Conservation (phyloP, 1,139 yeast species). For the Nakaseomyces uthaithaninus region DNA sequence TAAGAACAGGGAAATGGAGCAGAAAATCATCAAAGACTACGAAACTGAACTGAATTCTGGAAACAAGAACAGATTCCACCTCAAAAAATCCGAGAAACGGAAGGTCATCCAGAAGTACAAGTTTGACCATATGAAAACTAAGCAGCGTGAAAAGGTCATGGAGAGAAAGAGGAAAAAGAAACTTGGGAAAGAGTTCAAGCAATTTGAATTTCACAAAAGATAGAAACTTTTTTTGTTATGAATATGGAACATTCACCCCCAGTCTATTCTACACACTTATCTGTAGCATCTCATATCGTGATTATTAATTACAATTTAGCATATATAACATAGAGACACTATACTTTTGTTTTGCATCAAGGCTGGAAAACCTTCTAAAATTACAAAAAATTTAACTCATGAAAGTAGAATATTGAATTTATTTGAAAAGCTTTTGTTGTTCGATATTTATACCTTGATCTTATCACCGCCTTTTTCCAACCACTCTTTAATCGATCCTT, state of each 20-base stretch:
- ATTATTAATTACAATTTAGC: too few species aligned
- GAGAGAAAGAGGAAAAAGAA: slow-evolving; percentile 92
- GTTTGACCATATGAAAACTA: slow-evolving; percentile 73
- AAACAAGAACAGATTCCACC: slow-evolving; percentile 41
- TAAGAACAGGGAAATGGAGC: slow-evolving; percentile 68
- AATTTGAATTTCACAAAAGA: slow-evolving; percentile 49
- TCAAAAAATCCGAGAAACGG: slow-evolving; percentile 75
- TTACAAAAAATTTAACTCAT: background rate
- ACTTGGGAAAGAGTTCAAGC: slow-evolving; percentile 82
- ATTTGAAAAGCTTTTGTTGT: too few species aligned
- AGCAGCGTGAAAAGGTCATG: slow-evolving; percentile 79
- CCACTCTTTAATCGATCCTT: slow-evolving; percentile 89
- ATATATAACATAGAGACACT: too few species aligned
- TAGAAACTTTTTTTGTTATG: slow-evolving; percentile 9
- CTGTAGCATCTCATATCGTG: too few species aligned
- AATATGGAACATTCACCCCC: too few species aligned
- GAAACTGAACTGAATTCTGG: slow-evolving; percentile 32
- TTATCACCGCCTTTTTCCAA: slow-evolving; percentile 10
- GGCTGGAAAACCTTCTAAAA: too few species aligned
- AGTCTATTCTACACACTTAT: too few species aligned
- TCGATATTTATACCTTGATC: slow-evolving; percentile 13
- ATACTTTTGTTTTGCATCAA: too few species aligned
- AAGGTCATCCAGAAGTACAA: slow-evolving; percentile 82
- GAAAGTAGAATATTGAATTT: background rate
- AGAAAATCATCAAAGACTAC: slow-evolving; percentile 46